These are phyloP conservation scores for Lactarius deliciosus DNA, from an alignment of 768 basidiomycete species.

Conservation along the genomic window DNA sequence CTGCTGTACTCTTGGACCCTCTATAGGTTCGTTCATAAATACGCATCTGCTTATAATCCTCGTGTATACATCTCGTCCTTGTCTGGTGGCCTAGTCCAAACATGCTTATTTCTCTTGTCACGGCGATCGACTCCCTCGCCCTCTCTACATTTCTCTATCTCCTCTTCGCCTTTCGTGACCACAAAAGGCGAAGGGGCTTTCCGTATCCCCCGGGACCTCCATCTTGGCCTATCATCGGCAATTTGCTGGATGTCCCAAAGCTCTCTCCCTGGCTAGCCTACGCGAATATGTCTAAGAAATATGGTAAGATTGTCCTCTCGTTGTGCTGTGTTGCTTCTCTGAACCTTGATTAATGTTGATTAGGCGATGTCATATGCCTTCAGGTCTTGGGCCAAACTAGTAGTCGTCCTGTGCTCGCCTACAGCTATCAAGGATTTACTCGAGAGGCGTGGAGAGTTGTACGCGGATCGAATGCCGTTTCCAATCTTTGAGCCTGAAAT, in stretches of 20 bases:
- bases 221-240: constrained; percentile 11
- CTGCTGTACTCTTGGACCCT: background rate
- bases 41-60: background rate
- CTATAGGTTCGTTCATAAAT: background rate
- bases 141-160: background rate
- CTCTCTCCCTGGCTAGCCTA: constrained; percentile 10
- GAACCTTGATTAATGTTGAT: background rate
- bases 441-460: constrained; percentile 13
- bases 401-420: constrained; percentile 10
- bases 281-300: constrained; percentile 7
- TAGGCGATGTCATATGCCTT: constrained; percentile 14
- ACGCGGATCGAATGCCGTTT: constrained; percentile 10
- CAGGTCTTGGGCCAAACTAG: constrained; percentile 6
- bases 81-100: background rate
- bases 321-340: background rate
- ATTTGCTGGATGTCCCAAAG: constrained; percentile 9
- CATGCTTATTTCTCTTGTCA: background rate
- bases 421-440: constrained; percentile 13
- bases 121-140: background rate
- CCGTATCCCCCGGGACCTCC: constrained; percentile 5
- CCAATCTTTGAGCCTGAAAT: constrained; percentile 6
- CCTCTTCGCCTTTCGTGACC: background rate
- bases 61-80: background rate
- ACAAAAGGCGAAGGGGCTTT: background rate
- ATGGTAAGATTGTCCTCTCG: background rate